Conservation (phyloP, 805 yeast species). For the Candida berthetii region DNA sequence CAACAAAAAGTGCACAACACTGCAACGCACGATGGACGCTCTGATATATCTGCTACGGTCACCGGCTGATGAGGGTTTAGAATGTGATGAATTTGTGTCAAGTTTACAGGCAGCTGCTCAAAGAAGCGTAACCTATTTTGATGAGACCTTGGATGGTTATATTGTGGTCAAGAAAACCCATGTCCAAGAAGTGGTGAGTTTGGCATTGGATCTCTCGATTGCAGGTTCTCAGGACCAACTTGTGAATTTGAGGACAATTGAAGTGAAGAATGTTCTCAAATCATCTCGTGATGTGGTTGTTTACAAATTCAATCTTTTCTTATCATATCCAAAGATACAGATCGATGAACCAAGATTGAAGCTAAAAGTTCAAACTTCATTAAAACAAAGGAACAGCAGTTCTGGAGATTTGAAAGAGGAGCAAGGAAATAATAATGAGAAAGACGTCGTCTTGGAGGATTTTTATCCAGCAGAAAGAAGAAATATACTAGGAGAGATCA, state of each 20-base stretch:
- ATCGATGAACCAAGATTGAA: slow-evolving; percentile 11
- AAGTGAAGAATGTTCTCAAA: background rate
- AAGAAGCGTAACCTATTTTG: slow-evolving; percentile 5
- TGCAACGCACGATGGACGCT: background rate
- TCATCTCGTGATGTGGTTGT: background rate
- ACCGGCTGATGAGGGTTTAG: background rate
- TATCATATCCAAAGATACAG: slow-evolving; percentile 17
- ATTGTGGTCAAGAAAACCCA: slow-evolving; percentile 2
- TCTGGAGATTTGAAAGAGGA: background rate
- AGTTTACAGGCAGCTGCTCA: background rate
- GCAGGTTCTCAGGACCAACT: background rate
- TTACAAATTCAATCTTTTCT: slow-evolving; percentile 9
- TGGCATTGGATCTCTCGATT: background rate
- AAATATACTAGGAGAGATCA: slow-evolving; percentile 6
- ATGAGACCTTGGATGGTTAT: slow-evolving; percentile 8
- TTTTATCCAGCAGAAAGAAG: slow-evolving; percentile 15
- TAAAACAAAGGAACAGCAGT: background rate
- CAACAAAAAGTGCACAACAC: too few species aligned
- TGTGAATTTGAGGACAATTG: background rate
- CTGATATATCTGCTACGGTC: background rate
- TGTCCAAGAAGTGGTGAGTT: background rate
- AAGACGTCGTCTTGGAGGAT: background rate
- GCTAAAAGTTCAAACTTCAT: slow-evolving; percentile 3
- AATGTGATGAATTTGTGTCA: background rate
- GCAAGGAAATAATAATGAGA: background rate